Conservation (phyloP, 768 basidiomycete species). For the Mrakia hoshinonis region DNA sequence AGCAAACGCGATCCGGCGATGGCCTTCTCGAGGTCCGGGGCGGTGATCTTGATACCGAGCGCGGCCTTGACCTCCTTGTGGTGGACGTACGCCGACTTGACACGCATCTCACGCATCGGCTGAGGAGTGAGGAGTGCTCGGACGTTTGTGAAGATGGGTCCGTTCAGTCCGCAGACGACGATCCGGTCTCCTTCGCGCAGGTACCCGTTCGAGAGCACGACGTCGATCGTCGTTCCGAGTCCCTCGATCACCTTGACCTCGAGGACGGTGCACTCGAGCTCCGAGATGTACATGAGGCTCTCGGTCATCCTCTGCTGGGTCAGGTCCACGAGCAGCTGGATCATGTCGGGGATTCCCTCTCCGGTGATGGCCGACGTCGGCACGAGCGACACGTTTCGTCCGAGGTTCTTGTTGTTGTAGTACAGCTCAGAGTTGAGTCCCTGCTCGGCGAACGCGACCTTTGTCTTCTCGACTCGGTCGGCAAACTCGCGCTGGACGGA, state of each 20-base stretch:
- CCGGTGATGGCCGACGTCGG: conserved; percentile 97
- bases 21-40: conserved; percentile 92
- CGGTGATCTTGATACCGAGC: conserved; percentile 87
- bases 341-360: conserved; percentile 98
- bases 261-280: conserved; percentile 92
- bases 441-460: conserved; percentile 93
- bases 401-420: conserved; percentile 95
- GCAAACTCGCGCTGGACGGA: conserved; percentile 85
- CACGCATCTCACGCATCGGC: conserved; percentile 84
- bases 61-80: conserved; percentile 96
- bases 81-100: conserved; percentile 97
- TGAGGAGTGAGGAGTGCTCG: conserved; percentile 92
- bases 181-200: conserved; percentile 86
- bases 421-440: conserved; percentile 89
- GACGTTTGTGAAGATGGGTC: conserved; percentile 89
- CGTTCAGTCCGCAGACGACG: conserved; percentile 92
- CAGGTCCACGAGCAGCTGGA: conserved; percentile 92
- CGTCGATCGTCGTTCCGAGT: conserved; percentile 93
- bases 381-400: conserved; percentile 86
- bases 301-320: conserved; percentile 98
- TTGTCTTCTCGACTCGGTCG: conserved; percentile 72
- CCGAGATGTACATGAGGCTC: conserved; percentile 92
- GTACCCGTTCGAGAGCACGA: conserved; percentile 88
- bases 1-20: conserved; percentile 93
- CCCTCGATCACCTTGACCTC: conserved; percentile 99